phyloP scores from a whole-genome alignment of 2,329 filamentous ascomycete genomes.

The Ophiostoma triangulosporum region DNA sequence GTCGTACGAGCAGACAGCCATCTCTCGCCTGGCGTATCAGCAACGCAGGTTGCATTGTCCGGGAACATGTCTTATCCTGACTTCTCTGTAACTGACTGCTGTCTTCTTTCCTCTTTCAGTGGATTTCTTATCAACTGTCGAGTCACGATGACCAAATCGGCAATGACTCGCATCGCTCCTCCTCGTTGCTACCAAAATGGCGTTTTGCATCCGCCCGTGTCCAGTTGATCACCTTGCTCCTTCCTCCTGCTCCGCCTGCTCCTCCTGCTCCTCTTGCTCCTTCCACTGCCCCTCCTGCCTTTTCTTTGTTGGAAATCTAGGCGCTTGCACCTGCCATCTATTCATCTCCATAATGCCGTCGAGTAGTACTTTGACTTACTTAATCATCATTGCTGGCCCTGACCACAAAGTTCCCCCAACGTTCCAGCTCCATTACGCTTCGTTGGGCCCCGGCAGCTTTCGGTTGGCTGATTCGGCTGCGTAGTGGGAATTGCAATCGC shows the following conservation, averaged over 20 bases:
- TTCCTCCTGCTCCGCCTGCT: background rate
- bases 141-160: background rate
- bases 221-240: background rate
- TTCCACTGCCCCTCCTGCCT: background rate
- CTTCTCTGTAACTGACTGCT: background rate
- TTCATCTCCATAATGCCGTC: background rate
- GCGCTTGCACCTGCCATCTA: background rate
- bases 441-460: slow-evolving; percentile 9
- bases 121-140: background rate
- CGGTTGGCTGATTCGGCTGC: slow-evolving; percentile 11
- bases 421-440: slow-evolving; percentile 10
- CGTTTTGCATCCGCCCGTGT: background rate
- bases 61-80: background rate
- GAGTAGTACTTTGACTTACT: background rate
- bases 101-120: background rate
- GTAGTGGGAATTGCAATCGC: slow-evolving; percentile 1
- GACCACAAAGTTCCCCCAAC: slow-evolving; percentile 12
- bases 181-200: background rate
- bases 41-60: background rate
- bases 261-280: no score
- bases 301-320: background rate
- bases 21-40: background rate
- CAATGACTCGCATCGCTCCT: background rate
- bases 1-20: background rate
- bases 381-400: background rate